Evolutionary conservation across 257 asterid species (phyloP).

Genomic region (Vinca minor): DNA sequence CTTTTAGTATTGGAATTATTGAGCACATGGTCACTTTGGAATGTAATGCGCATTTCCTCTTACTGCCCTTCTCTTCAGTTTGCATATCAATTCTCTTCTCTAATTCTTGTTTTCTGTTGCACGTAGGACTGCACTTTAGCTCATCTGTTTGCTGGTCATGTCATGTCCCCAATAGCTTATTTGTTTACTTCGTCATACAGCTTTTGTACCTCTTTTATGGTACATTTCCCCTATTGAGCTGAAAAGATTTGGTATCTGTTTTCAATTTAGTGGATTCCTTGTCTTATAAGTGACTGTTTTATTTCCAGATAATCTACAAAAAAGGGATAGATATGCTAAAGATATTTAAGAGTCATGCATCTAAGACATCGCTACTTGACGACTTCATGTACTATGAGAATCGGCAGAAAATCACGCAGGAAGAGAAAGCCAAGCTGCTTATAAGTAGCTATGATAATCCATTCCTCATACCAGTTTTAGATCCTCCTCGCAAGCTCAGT

Average conservation of each 20-base stretch:
- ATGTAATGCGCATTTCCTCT: neutral
- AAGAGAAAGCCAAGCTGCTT: slow-evolving; percentile 56
- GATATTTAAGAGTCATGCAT: slow-evolving; percentile 40
- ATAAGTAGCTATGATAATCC: slow-evolving; percentile 50
- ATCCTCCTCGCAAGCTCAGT: slow-evolving; percentile 66
- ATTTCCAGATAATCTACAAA: slow-evolving; percentile 47
- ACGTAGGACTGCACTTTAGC: neutral
- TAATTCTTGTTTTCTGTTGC: too few species aligned
- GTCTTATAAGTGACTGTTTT: neutral
- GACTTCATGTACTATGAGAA: slow-evolving; percentile 87
- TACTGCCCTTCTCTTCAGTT: neutral
- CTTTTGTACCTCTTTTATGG: neutral
- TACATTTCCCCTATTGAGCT: neutral
- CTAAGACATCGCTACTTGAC: slow-evolving; percentile 72
- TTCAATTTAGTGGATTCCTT: neutral
- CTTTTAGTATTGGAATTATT: neutral
- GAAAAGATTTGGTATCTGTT: neutral
- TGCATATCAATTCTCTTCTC: too few species aligned
- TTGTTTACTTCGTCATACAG: neutral
- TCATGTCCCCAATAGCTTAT: neutral
- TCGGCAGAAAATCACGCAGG: slow-evolving; percentile 63
- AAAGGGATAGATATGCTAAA: slow-evolving; percentile 86
- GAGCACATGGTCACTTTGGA: neutral
- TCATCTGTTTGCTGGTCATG: neutral
- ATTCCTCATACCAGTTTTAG: slow-evolving; percentile 38